Conservation (phyloP, 1,139 yeast genomes). For the Suhomyces yuchorum region DNA sequence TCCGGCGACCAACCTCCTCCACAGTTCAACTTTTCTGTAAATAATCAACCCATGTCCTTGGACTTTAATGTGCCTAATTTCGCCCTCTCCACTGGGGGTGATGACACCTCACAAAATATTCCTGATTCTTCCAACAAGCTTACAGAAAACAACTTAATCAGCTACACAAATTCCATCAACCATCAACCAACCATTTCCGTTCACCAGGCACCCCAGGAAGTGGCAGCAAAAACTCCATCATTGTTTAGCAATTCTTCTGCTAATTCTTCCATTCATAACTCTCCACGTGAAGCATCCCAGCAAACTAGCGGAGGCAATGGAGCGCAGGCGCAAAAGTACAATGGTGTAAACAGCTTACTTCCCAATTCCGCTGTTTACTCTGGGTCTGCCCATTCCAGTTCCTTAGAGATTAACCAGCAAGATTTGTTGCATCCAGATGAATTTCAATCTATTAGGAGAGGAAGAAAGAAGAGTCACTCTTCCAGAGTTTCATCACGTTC, state of each 20-base stretch:
- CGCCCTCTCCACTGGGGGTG: background rate
- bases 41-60: slow-evolving; percentile 16
- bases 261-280: slow-evolving; percentile 31
- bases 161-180: slow-evolving; percentile 22
- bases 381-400: slow-evolving; percentile 14
- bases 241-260: slow-evolving; percentile 46
- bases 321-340: slow-evolving; percentile 8
- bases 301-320: slow-evolving; percentile 14
- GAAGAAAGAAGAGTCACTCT: slow-evolving; percentile 36
- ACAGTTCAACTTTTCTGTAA: slow-evolving; percentile 19
- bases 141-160: slow-evolving; percentile 34
- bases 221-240: slow-evolving; percentile 46
- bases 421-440: slow-evolving; percentile 40
- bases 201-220: slow-evolving; percentile 37
- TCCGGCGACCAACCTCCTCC: slow-evolving; percentile 10
- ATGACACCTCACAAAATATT: slow-evolving; percentile 28
- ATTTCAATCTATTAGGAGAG: slow-evolving; percentile 33
- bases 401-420: slow-evolving; percentile 16
- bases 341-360: slow-evolving; percentile 15
- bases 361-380: slow-evolving; percentile 21
- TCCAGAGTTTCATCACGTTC: slow-evolving; percentile 20
- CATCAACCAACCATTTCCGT: slow-evolving; percentile 29
- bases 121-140: slow-evolving; percentile 18
- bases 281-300: slow-evolving; percentile 20
- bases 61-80: slow-evolving; percentile 8